Conservation (phyloP, 495 filamentous ascomycete genomes). For the Aspergillus carlsbadensis region DNA sequence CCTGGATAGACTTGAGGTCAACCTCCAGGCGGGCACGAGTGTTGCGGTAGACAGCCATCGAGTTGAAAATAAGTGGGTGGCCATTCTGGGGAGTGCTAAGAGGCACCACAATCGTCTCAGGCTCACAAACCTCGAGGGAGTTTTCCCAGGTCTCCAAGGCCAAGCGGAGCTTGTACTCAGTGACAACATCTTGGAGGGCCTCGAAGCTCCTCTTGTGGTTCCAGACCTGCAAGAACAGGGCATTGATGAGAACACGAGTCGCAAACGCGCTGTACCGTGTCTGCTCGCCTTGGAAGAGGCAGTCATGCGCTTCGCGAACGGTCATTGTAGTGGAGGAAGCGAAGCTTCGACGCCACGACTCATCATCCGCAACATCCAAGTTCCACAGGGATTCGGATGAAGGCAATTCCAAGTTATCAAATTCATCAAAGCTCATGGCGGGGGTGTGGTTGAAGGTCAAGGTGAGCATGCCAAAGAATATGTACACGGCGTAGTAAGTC, state of each 20-base stretch:
- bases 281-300: constrained; percentile 88
- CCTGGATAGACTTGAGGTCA: constrained; percentile 91
- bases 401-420: constrained; percentile 87
- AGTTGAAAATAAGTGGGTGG: constrained; percentile 98
- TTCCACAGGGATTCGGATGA: constrained; percentile 97
- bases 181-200: constrained; percentile 92
- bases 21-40: constrained; percentile 90
- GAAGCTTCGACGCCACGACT: constrained; percentile 76
- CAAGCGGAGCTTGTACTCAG: constrained; percentile 95
- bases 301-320: constrained; percentile 91
- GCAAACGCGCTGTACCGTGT: constrained; percentile 96
- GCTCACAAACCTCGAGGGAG: constrained; percentile 89
- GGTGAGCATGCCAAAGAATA: constrained; percentile 96
- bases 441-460: constrained; percentile 98
- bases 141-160: constrained; percentile 98
- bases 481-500: constrained; percentile 98
- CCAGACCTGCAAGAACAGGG: constrained; percentile 97
- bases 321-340: constrained; percentile 69
- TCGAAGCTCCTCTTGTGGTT: constrained; percentile 97
- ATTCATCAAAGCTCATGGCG: constrained; percentile 95
- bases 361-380: constrained; percentile 74
- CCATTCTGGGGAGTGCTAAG: constrained; percentile 94
- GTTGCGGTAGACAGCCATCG: constrained; percentile 95
- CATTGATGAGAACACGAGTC: constrained; percentile 98
- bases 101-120: constrained; percentile 85